Percentiles rank a stretch among this genome's conserved stretches.
Conservation (phyloP, 306 rosid genomes). For the Rosa multiflora region DNA sequence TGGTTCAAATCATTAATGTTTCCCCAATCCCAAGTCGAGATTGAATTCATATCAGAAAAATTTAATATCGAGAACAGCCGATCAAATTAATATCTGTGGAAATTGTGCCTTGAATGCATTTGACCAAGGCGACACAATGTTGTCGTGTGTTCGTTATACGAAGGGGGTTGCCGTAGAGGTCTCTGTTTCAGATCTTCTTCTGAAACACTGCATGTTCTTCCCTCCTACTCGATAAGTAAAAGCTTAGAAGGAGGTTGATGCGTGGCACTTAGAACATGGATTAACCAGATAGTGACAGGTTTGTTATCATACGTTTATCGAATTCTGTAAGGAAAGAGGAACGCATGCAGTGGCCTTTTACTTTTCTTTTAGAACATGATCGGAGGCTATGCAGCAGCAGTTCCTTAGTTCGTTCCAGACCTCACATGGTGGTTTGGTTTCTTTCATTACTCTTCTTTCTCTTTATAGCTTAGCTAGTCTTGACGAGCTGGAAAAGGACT, state of each 20-base stretch:
- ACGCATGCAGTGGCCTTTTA: conserved; percentile 5
- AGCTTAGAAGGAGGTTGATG: neutral
- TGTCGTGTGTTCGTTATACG: neutral
- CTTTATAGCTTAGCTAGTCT: neutral
- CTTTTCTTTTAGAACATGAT: neutral
- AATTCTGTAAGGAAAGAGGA: neutral
- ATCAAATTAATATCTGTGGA: neutral
- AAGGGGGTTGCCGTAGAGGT: neutral
- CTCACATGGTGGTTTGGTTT: neutral
- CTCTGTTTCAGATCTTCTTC: neutral
- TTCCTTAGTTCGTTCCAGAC: neutral
- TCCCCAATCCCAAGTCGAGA: neutral
- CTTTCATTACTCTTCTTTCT: neutral
- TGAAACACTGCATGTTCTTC: neutral
- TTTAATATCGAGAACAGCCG: conserved; percentile 10
- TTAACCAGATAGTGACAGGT: neutral
- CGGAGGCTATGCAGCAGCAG: neutral
- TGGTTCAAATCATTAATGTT: conserved; percentile 12
- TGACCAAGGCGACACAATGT: neutral
- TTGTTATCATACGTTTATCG: neutral
- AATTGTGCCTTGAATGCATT: conserved; percentile 4
- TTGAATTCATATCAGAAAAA: neutral
- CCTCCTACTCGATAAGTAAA: neutral
- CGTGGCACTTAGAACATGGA: neutral
- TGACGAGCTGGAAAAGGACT: neutral